Evolutionary conservation across 2,329 filamentous ascomycete species (phyloP), one percentile per base, ranked within the genome.

Genomic region (Fusarium burgessii): DNA sequence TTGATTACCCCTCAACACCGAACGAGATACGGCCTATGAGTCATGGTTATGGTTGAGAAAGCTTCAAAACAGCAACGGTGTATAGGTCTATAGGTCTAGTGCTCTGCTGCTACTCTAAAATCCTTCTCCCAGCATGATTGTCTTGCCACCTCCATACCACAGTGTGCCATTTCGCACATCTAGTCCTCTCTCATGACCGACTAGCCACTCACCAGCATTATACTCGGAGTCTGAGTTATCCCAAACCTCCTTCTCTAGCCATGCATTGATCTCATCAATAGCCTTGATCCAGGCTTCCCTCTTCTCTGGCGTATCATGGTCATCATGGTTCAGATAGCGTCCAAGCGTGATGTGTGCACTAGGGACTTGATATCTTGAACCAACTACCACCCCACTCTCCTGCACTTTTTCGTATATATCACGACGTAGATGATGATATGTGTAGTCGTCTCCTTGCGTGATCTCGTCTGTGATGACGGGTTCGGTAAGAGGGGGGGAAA

Each of bases 271-370:
- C 66, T 88, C 84, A 45, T 96, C 93, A 52, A 98, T 91, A 55
- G 86, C 86, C 17, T 85, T 80, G 17, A 97, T 85, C 85, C 95
- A 91, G n/a, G 76, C 80, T 74, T 83, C 79, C 73, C 94, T 87
- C 78, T 88, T 89, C 62, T 84, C 84, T 2, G 84, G 83, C 11
- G 86, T 86, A 40, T 86, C 84, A 74, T 91, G 88, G 70, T 95
- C 93, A 15, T 85, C 83, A 42, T 89, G 86, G 13, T 85, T 87
- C 45, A 97, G 86, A 78, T 96, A 98, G 6, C 95, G 86, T 1
- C 89, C 95, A 62, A 98, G 88, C 0, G 95, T 98, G 77, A 98
- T 88, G 82, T 98, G 95, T 18, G 93, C 94, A 49, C 92, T 95
- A 3, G 95, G 95, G 4, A 97, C 93, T 27, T 95, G 90, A 78